phyloP scores from a whole-genome alignment of 768 basidiomycete species.

The Mycena olivaceomarginata region DNA sequence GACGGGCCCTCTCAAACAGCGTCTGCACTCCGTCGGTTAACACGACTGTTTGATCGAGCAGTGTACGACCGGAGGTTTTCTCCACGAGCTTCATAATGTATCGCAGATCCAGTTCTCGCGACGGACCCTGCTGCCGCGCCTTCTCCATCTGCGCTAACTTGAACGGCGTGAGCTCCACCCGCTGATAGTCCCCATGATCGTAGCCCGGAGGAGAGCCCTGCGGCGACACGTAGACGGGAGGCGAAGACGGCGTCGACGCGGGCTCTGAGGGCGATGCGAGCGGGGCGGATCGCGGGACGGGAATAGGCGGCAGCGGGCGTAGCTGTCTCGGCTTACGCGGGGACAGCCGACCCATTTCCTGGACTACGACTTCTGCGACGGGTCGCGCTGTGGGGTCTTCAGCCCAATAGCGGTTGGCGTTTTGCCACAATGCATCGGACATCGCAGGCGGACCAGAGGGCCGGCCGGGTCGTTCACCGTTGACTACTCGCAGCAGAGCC shows the following conservation, averaged over 20 bases:
- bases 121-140: slow-evolving; percentile 12
- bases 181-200: neutral
- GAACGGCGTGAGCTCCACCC: slow-evolving; percentile 8
- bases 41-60: slow-evolving; percentile 14
- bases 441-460: slow-evolving; percentile 15
- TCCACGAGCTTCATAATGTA: slow-evolving; percentile 19
- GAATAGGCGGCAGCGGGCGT: neutral
- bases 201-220: slow-evolving; percentile 22
- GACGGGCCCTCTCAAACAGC: slow-evolving; percentile 10
- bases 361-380: neutral
- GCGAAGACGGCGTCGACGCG: slow-evolving; percentile 2
- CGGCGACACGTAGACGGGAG: slow-evolving; percentile 8
- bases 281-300: neutral
- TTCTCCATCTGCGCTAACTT: slow-evolving; percentile 27
- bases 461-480: slow-evolving; percentile 17
- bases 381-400: neutral
- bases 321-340: neutral
- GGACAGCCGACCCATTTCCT: slow-evolving; percentile 3
- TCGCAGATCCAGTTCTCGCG: slow-evolving; percentile 17
- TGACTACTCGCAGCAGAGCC: slow-evolving; percentile 17
- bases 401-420: slow-evolving; percentile 11
- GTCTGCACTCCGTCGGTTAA: slow-evolving; percentile 17
- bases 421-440: slow-evolving; percentile 12
- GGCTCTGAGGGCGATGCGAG: neutral
- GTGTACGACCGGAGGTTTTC: slow-evolving; percentile 2